A percentile compares a stretch with the other conserved stretches of the same genome.
Evolutionary conservation across 164 flowering plant genomes (phyloP).

Genomic region (Piper longum): DNA sequence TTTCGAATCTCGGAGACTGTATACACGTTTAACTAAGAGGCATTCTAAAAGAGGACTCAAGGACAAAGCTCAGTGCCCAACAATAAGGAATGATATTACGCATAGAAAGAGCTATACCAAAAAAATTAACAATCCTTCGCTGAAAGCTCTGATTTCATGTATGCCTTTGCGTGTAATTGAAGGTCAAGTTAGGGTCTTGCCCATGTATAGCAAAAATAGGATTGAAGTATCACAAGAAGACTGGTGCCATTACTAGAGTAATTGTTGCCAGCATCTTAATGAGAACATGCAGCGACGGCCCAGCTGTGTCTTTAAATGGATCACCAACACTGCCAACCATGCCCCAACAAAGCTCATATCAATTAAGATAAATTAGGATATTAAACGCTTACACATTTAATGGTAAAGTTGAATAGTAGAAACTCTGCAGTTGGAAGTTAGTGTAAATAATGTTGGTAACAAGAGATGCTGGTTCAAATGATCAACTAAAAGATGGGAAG

Average conservation of each 20-base stretch:
- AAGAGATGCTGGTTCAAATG: too few species aligned
- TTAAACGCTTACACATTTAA: too few species aligned
- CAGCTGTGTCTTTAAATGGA: conserved; percentile 99
- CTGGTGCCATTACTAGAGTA: conserved; percentile 91
- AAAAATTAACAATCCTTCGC: neutral
- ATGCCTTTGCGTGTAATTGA: neutral
- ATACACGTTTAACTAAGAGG: too few species aligned
- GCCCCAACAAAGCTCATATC: neutral
- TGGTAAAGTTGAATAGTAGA: too few species aligned
- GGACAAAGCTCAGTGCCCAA: too few species aligned
- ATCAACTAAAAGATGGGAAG: too few species aligned
- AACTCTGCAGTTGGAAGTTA: too few species aligned
- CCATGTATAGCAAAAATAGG: neutral
- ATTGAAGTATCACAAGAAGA: conserved; percentile 49
- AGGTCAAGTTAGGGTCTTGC: neutral
- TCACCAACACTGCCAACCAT: conserved; percentile 77
- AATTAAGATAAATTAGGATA: neutral
- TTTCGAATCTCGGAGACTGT: too few species aligned
- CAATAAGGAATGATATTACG: too few species aligned
- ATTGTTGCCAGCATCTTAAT: conserved; percentile 98
- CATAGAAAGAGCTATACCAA: too few species aligned
- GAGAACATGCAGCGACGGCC: conserved; percentile 91
- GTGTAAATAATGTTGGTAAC: too few species aligned
- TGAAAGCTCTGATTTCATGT: neutral
- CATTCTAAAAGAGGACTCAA: too few species aligned